Evolutionary conservation across 2,329 filamentous ascomycete genomes (phyloP), one percentile per base, ranked within the genome.

Genomic region (Scolecobasidium constrictum): DNA sequence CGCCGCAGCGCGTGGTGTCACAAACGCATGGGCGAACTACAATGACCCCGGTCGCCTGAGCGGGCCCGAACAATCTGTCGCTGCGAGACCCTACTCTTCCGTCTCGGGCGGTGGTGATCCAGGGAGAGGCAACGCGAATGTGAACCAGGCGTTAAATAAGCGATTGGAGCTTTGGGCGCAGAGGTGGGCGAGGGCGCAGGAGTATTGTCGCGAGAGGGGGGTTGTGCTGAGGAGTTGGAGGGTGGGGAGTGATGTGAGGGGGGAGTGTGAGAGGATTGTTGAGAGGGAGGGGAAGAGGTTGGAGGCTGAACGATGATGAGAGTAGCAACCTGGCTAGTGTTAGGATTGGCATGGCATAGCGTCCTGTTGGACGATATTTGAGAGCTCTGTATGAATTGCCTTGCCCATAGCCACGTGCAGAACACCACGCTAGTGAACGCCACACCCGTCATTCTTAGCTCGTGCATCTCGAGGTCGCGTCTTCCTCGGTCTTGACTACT

Each of bases 181-280:
- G 44, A 66, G 85, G 33, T 75, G 84, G 64, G 72, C 71, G 34
- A 66, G 75, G 35, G 83, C 84, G 3, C 77, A 82, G 48, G 65
- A 68, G 34, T 65, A 77, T 21, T 67, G 90, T 7, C 73, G 75
- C n/a, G 64, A 67, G 4, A 66, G 78, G 31, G 81, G 81, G 3
- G 81, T 92, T 1, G 64, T 72, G 49, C 56, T 92, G 26, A 76
- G 83, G 48, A 85, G 74, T 16, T 92, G 85, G 85, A 70, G 81
- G 34, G 73, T 72, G 9, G 85, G 85, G 0, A 67, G 70, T 20
- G 85, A 92, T 63, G 81, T 85, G 5, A 67, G 76, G 44, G 67
- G 67, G 1, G 80, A 84, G 58, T 78, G 81, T 3, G 68, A 78
- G 42, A 73, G 69, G 12, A 70, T 87, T 45, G 75, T 86, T 3